Percentiles rank a stretch among this genome's conserved stretches.
Conservation (phyloP, 148 eudicot genomes). For the Fagopyrum tataricum region DNA sequence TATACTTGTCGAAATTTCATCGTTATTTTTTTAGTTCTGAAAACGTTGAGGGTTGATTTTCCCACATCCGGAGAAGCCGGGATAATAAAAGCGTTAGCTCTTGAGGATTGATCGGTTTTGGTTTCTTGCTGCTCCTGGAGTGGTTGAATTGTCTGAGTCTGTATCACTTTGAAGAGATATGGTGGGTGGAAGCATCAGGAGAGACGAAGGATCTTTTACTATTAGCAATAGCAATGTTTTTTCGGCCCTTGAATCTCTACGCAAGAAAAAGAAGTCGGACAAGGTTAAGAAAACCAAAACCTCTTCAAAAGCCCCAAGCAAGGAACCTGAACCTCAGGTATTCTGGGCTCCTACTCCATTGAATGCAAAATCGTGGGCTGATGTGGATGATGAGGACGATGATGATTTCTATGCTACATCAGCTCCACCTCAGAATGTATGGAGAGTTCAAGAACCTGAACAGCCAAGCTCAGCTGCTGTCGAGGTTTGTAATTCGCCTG, state of each 20-base stretch:
- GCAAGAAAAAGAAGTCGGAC: slow-evolving; percentile 78
- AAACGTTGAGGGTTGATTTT: not conserved
- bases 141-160: not conserved
- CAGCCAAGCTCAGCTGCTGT: slow-evolving; percentile 19
- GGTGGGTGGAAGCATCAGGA: slow-evolving; percentile 62
- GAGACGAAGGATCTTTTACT: slow-evolving; percentile 46
- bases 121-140: not conserved
- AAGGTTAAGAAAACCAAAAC: slow-evolving; percentile 56
- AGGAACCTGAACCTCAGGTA: slow-evolving; percentile 43
- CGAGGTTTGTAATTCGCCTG: slow-evolving; percentile 30
- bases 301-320: slow-evolving; percentile 26
- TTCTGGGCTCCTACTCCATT: slow-evolving; percentile 70
- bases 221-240: slow-evolving; percentile 73
- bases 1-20: slow-evolving; percentile 3
- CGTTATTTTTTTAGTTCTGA: not conserved
- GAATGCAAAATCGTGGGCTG: slow-evolving; percentile 80
- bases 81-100: not conserved
- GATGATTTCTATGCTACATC: slow-evolving; percentile 85
- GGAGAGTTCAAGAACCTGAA: slow-evolving; percentile 36
- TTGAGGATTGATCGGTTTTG: not conserved
- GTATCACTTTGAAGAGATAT: slow-evolving; percentile 21
- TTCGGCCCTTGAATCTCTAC: slow-evolving; percentile 68
- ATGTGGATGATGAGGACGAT: slow-evolving; percentile 93
- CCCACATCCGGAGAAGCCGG: not conserved
- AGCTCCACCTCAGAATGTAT: slow-evolving; percentile 62